Base-by-base conservation (phyloP, 352 stramenopile genomes). In the Pythium pyrilobum region DNA sequence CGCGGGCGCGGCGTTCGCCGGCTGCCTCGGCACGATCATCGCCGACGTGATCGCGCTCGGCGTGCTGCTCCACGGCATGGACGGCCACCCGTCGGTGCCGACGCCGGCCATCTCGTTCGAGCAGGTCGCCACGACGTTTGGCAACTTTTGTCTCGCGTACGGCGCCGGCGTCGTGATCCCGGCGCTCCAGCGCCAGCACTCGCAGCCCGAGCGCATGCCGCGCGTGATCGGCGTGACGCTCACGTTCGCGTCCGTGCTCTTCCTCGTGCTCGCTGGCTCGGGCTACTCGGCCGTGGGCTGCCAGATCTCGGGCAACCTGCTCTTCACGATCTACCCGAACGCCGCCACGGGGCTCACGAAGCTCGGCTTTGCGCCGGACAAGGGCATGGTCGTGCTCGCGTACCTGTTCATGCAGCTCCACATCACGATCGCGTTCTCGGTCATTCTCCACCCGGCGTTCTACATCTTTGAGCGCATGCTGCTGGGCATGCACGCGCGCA, bases 271-370 rank as follows among this genome's bases (percentile, higher is more conserved):
- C 10, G 67, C 66, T 0, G 59, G 57, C 46, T 75, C 67, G 15
- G 65, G 69, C 24, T 85, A 82, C 64, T 81, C 71, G 34, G 67
- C 67, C 2, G 63, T 83, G 4, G 77, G 77, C 6, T 86, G 77
- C 59, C 77, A 86, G 61, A 85, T 88, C 48, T 71, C 68, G 10
- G 71, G 74, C 29, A 88, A 88, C 63, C 42, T 89, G 55, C 63
- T 87, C 10, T 89, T 85, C 54, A 73, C 73, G 11, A 85, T 89
- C 42, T 82, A 72, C 64, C 67, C 69, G 9, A 52, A 75, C 51
- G 49, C 52, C 23, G 31, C 0, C 39, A 75, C 51, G 32, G 69
- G 43, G 4, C 32, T 77, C 20, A 64, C 66, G 5, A 55, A 43
- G 25, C 49, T 74, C 25, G 68, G 68, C 15, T 77, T 64, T 9